These are phyloP conservation scores for Calvatia gigantea DNA, from an alignment of 768 basidiomycete genomes.

Conservation along the genomic window DNA sequence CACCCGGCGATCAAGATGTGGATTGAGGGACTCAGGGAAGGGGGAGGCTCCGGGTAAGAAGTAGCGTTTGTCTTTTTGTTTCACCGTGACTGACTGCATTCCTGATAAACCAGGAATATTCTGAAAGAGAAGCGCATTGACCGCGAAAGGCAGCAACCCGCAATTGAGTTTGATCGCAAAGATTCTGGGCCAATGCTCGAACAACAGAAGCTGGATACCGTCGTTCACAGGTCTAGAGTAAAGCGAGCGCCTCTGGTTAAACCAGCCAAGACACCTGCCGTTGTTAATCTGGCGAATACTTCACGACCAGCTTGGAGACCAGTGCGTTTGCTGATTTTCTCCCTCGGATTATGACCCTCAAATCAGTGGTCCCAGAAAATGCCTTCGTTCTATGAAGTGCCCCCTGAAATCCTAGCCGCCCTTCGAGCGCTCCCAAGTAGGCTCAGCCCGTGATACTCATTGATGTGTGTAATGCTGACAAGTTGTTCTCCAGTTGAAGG, in stretches of 20 bases:
- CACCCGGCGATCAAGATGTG: constrained; percentile 43
- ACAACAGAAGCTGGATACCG: not conserved
- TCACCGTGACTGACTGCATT: not conserved
- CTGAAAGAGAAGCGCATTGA: constrained; percentile 16
- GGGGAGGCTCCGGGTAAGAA: constrained; percentile 62
- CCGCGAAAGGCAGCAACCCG: not conserved
- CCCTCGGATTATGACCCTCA: not conserved
- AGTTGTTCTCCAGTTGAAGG: not conserved
- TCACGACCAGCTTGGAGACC: not conserved
- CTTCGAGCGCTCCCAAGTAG: not conserved
- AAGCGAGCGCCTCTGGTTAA: not conserved
- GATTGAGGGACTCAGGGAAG: constrained; percentile 50
- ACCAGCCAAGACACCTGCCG: not conserved
- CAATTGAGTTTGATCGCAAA: not conserved
- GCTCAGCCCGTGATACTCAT: not conserved
- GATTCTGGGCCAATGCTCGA: not conserved
- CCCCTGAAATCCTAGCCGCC: not conserved
- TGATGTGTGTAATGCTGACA: not conserved
- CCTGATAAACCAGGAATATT: constrained; percentile 41
- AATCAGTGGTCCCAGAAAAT: not conserved
- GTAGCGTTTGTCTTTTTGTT: not conserved
- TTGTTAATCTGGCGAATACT: not conserved
- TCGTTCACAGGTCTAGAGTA: not conserved
- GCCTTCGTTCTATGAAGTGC: not conserved
- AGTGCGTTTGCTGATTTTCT: not conserved